Evolutionary conservation across 2,329 filamentous ascomycete genomes (phyloP), one percentile per base, ranked within the genome.

Genomic region (Alternaria sp.): DNA sequence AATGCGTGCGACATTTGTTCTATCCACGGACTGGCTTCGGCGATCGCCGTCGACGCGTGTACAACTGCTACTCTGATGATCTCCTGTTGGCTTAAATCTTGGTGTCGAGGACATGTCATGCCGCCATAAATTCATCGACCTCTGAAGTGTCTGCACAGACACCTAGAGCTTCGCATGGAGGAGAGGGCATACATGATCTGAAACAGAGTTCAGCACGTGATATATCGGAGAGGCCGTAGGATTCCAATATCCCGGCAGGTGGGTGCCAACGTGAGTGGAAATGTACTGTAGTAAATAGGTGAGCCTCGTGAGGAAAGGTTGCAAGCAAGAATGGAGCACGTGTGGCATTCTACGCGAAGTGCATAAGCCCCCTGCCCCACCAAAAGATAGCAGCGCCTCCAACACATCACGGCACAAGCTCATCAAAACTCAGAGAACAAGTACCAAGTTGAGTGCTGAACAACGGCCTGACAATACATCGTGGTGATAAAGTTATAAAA

Each of bases 401-500:
- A 44, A 26, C 33, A 36, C 33, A 10, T 28, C 1, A 8, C 23
- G 23, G 21, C 11, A 37, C 23, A 17, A n/a, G 23, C 9, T 9
- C 13, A 8, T 9, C 9, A 9, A 13, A 37, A 2, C 33, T 37
- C 5, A 5, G 37, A n/a, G 33, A 24, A 21, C 42, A 46, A n/a
- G 17, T 7, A 21, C 28, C 3, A 5, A 17, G 28, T 46, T n/a
- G 0, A 11, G 2, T 46, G 29, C 11, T 33, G 7, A 11, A 23
- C 9, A 10, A 9, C 3, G 17, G 9, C 23, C 37, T 39, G 17
- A 23, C 14, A 11, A 46, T 33, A 7, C 7, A 9, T 23, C 29
- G 10, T 28, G 31, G 7, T 34, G 23, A 28, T 29, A 21, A 29
- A 31, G 31, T 40, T 24, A 58, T 40, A 70, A 44, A 17, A 67